Evolutionary conservation across 768 basidiomycete genomes (phyloP), one percentile per base, ranked within the genome.

Genomic region (Cyclocybe aegerita): DNA sequence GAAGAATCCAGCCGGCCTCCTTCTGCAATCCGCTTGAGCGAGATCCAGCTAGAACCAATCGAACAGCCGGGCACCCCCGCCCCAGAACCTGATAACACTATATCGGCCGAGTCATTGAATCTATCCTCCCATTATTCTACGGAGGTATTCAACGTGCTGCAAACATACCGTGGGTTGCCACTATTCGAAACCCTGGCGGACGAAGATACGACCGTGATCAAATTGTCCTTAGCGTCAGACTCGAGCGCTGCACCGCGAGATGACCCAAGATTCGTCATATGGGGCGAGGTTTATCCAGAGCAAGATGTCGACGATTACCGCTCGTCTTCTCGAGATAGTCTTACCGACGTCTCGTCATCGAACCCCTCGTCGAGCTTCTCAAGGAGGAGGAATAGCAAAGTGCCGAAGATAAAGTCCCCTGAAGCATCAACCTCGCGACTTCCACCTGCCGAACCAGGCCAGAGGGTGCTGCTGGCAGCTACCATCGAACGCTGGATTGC

Each of bases 401-500:
- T 47, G 15, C 63, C 65, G 30, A 71, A 70, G 52, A 57, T 60
- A 33, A 71, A 68, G 47, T 57, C 66, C 12, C 59, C 62, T 3
- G 70, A 72, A 15, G 49, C 61, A 2, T 58, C 70, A 0, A 55
- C 57, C 14, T 44, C 52, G n/a, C 51, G 45, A 30, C 52, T 62
- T 12, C 46, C 63, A 17, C 50, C 52, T 29, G 64, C 67, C 23
- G 23, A 23, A 16, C 65, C 62, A 32, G 60, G 67, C 31, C 70
- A 72, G 58, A 77, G 68, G 55, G 73, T 90, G 17, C 73, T 96
- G n/a, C 72, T 95, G 10, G 93, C 91, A 0, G 93, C 93, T 4
- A 93, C 91, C 3, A 91, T 95, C 60, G 93, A 95, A 65, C 85
- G 93, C 0, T 93, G 91, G 90, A 86, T 97, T 48, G 92, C 90